phyloP scores from a whole-genome alignment of 345 rosid genomes.

The Eucalyptus victrix region DNA sequence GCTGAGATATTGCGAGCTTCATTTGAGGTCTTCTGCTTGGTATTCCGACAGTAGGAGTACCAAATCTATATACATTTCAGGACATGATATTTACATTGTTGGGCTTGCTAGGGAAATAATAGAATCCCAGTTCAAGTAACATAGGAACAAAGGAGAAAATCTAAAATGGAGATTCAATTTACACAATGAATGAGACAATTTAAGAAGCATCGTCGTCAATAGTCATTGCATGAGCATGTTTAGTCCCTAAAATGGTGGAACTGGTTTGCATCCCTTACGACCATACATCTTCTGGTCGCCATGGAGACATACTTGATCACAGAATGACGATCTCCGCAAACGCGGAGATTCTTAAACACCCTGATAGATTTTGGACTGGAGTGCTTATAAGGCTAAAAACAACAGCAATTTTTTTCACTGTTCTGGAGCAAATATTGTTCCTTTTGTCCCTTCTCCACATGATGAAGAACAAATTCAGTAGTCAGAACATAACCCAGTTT shows the following conservation, averaged over 20 bases:
- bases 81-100: neutral
- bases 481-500: neutral
- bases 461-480: neutral
- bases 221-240: neutral
- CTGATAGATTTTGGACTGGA: neutral
- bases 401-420: neutral
- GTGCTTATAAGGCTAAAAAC: neutral
- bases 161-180: too few relatives aligned
- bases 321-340: neutral
- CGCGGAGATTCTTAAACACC: neutral
- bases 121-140: too few relatives aligned
- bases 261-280: neutral
- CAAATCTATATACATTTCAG: too few relatives aligned
- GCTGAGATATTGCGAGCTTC: too few relatives aligned
- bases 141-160: too few relatives aligned
- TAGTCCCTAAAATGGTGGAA: too few relatives aligned
- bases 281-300: neutral
- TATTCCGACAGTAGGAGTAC: accelerated
- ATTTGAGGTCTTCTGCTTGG: too few relatives aligned
- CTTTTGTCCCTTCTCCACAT: neutral
- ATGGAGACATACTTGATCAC: neutral
- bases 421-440: neutral
- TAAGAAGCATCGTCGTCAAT: neutral
- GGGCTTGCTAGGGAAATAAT: neutral
- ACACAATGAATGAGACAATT: too few relatives aligned